phyloP scores from a whole-genome alignment of 495 filamentous ascomycete species.

The Penicillium canescens region DNA sequence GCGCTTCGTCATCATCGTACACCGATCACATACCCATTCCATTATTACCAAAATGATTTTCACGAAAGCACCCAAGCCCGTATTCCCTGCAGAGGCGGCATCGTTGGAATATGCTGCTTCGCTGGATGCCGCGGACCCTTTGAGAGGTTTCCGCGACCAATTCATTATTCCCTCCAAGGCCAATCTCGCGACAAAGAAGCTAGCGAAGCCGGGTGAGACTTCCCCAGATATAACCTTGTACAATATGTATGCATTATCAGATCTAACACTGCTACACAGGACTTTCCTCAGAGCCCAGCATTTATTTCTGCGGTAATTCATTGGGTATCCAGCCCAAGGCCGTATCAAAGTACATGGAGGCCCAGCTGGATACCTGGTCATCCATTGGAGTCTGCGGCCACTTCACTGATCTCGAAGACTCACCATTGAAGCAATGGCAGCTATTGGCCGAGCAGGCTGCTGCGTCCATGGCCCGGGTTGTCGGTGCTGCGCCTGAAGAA shows the following conservation, averaged over 20 bases:
- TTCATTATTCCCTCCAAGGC: constrained; percentile 84
- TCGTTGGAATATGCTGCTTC: constrained; percentile 57
- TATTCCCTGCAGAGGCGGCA: constrained; percentile 36
- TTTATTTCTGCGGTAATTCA: constrained; percentile 95
- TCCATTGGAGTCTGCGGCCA: constrained; percentile 89
- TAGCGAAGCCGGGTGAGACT: constrained; percentile 48
- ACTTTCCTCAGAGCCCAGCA: constrained; percentile 50
- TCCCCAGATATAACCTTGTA: not conserved
- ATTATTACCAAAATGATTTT: constrained; percentile 16
- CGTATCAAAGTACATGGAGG: constrained; percentile 67
- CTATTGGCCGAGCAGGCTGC: constrained; percentile 72
- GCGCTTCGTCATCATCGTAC: too few relatives aligned
- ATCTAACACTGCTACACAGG: constrained; percentile 27
- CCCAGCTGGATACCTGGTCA: constrained; percentile 85
- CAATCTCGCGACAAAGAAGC: constrained; percentile 68
- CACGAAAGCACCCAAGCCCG: constrained; percentile 26
- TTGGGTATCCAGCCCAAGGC: constrained; percentile 85
- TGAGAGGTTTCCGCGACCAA: constrained; percentile 66
- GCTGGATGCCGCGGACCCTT: constrained; percentile 67
- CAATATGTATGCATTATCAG: too few relatives aligned
- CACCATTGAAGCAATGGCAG: constrained; percentile 76
- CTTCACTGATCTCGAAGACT: constrained; percentile 76
- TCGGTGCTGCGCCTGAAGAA: constrained; percentile 75
- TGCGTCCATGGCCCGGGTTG: constrained; percentile 73
- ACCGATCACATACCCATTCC: not conserved